Base-by-base conservation (phyloP, 345 rosid genomes). In the Jatropha curcas region DNA sequence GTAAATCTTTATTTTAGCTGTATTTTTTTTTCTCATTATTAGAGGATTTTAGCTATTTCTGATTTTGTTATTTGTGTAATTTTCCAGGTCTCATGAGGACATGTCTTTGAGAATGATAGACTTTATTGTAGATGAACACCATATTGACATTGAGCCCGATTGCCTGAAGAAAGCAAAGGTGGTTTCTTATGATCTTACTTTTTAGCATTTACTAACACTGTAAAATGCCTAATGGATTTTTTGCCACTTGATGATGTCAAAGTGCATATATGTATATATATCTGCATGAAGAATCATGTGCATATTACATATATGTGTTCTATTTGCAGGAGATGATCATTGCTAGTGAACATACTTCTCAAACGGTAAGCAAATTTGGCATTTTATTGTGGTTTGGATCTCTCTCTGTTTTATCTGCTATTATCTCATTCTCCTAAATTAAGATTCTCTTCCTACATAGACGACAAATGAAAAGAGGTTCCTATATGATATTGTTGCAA, bases 51-150 rank as follows among this genome's bases (percentile, higher is more conserved):
- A 43, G 46, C 56, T 60, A 52, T 11, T 55, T n/a, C 56, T 33
- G 2, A 74, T 30, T 52, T 50, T n/a, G 5, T 9, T 39, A 11
- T 25, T 60, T 55, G 7, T 20, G 28, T 30, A 66, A n/a, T 56
- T 62, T 63, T 73, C 68, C 71, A 78, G 81, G 81, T 73, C 68
- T 45, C 81, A 78, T 68, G 81, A 78, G 67, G 81, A 78, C 43
- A 78, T 73, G 81, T 73, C 81, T 12, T 17, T 68, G 25, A 78
- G 57, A 65, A 73, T 78, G 81, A 73, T 78, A 14, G 77, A 78
- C 35, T 39, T 62, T 58, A 78, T 78, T 46, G 81, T 73, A 27
- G 77, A 78, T 46, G 1, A 30, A 12, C 77, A 78, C 52, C 56
- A 73, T 37, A 73, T 78, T 62, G 81, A 78, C 63, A 78, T 78